phyloP scores from a whole-genome alignment of 1,139 yeast species.

The Protomyces lactucae-debilis region DNA sequence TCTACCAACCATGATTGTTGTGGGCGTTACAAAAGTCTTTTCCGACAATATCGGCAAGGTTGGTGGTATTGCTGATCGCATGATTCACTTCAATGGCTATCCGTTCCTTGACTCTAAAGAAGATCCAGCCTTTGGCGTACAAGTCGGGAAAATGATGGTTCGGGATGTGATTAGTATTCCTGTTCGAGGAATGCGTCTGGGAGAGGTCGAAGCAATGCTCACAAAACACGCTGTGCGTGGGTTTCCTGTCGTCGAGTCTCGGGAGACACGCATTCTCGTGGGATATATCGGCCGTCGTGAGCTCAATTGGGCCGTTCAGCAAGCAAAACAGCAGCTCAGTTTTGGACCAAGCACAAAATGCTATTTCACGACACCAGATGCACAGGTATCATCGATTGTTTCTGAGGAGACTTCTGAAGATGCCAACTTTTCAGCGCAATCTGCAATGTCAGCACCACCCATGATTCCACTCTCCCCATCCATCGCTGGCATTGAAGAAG shows the following conservation, averaged over 20 bases:
- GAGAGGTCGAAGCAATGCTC: constrained; percentile 40
- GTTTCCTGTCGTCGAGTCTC: constrained; percentile 50
- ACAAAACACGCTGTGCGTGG: constrained; percentile 47
- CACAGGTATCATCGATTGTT: neutral
- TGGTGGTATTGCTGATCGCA: constrained; percentile 96
- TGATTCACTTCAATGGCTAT: constrained; percentile 81
- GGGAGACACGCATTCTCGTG: constrained; percentile 31
- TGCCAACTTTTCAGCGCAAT: neutral
- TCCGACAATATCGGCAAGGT: constrained; percentile 70
- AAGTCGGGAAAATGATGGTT: constrained; percentile 65
- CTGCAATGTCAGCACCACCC: neutral
- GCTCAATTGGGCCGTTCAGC: constrained; percentile 36
- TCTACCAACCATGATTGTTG: constrained; percentile 93
- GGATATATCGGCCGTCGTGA: constrained; percentile 40
- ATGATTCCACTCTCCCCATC: constrained; percentile 6
- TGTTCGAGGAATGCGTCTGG: constrained; percentile 41
- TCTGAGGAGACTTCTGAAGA: neutral
- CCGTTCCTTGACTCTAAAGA: constrained; percentile 79
- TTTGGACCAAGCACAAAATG: constrained; percentile 31
- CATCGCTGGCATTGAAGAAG: neutral
- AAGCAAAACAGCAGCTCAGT: constrained; percentile 25
- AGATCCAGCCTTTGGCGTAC: constrained; percentile 53
- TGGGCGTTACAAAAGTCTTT: constrained; percentile 78
- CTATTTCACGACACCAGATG: constrained; percentile 33
- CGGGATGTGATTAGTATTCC: constrained; percentile 50